Base-by-base conservation (phyloP, 345 rosid genomes). In the Mercurialis annua region DNA sequence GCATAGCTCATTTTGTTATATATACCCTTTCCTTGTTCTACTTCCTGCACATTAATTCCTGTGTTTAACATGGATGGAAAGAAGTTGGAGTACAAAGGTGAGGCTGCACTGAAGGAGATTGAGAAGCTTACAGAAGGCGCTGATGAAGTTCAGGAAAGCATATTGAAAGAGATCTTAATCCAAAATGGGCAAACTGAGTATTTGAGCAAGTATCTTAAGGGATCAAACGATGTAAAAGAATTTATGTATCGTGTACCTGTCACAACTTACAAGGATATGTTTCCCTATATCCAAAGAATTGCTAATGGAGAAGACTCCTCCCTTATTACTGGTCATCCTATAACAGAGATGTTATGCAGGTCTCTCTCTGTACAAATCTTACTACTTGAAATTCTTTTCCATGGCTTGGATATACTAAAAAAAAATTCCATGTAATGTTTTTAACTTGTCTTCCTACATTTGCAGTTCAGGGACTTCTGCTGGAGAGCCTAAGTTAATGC, bases 381-480 rank as follows among this genome's bases (percentile, higher is more conserved):
- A 7, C 56, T 10, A 16, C 23, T 15, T 27, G 31, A 4, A 8
- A 16, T 42, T 3, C 10, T 10, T 29, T 71, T 36, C 20, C 15
- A 11, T 42, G 31, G 11, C 23, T 42, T 23, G 29, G 26, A 52
- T 27, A 26, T 42, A 2, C 16, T 31, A n/a, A n/a, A n/a, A n/a
- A n/a, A n/a, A n/a, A n/a, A n/a, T 68, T 59, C 17, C 23, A 30
- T 31, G 1, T 38, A 15, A 21, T 8, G 26, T 12, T 36, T 46
- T 7, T 68, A 31, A 62, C 21, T 38, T 20, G 55, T 48, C n/a
- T 54, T 48, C 59, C 42, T 73, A 63, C 42, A 64, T 70, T 73
- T 72, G 55, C 81, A 84, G 92, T 73, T 87, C 92, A 10, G 92
- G 92, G 75, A 87, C 89, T 44, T 84, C 92, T 55, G 89, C 78